Conservation (phyloP, 1,284 basidiomycete genomes). For the Cutaneotrichosporon dermatis region DNA sequence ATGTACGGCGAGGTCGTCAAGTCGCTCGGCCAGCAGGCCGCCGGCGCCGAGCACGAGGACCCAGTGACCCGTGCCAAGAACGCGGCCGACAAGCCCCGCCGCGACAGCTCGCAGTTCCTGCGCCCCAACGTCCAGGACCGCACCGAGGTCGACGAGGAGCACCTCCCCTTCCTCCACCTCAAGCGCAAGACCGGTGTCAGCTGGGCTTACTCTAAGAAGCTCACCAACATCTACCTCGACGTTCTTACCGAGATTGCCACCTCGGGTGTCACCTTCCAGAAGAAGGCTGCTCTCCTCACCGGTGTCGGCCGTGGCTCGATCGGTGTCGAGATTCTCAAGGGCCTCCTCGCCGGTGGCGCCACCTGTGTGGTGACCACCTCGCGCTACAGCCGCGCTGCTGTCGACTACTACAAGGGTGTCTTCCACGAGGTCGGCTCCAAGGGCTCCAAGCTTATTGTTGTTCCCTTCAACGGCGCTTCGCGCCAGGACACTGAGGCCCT, state of each 20-base stretch:
- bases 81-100: slow-evolving; percentile 53
- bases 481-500: slow-evolving; percentile 96
- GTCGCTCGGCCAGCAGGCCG: slow-evolving; percentile 61
- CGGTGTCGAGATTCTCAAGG: slow-evolving; percentile 95
- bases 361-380: slow-evolving; percentile 97
- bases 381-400: slow-evolving; percentile 84
- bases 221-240: slow-evolving; percentile 88
- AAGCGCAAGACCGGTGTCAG: slow-evolving; percentile 94
- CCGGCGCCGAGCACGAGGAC: slow-evolving; percentile 35
- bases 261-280: slow-evolving; percentile 94
- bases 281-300: slow-evolving; percentile 95
- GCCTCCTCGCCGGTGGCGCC: slow-evolving; percentile 89
- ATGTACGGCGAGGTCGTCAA: slow-evolving; percentile 91
- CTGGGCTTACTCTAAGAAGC: slow-evolving; percentile 96
- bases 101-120: slow-evolving; percentile 89
- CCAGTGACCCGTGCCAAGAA: slow-evolving; percentile 31
- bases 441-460: slow-evolving; percentile 91
- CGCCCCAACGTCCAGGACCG: slow-evolving; percentile 70
- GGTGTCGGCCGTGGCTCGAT: slow-evolving; percentile 98
- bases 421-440: slow-evolving; percentile 93
- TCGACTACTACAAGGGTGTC: slow-evolving; percentile 97
- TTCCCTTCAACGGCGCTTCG: slow-evolving; percentile 94
- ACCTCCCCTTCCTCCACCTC: slow-evolving; percentile 88
- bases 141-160: slow-evolving; percentile 77
- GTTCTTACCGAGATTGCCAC: slow-evolving; percentile 97